phyloP scores from a whole-genome alignment of 768 basidiomycete genomes.

The Mycena galericulata region DNA sequence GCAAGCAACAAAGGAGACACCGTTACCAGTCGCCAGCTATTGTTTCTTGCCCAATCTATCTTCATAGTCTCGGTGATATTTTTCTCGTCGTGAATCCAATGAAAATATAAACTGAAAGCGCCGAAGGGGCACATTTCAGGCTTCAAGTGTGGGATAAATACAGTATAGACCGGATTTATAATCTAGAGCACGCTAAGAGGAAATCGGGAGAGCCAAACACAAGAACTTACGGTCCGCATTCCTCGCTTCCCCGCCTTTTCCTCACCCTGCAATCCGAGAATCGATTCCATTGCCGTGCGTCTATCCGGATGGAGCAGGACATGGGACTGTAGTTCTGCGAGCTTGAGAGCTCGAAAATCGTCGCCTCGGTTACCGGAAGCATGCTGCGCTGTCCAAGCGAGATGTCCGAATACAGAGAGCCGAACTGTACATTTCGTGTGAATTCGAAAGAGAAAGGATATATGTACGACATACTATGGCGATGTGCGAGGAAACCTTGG shows the following conservation, averaged over 20 bases:
- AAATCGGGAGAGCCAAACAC: background rate
- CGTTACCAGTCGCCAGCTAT: background rate
- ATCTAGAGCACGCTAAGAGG: conserved; percentile 31
- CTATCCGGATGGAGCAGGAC: conserved; percentile 33
- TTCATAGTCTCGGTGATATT: conserved; percentile 27
- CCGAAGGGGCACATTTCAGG: conserved; percentile 41
- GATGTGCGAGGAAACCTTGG: conserved; percentile 34
- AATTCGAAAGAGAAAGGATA: background rate
- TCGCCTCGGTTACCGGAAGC: conserved; percentile 39
- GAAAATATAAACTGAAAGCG: conserved; percentile 42
- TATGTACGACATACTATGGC: conserved; percentile 33
- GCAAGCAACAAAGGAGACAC: background rate
- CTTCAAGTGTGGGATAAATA: conserved; percentile 43
- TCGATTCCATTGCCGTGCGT: conserved; percentile 17
- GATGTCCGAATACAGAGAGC: conserved; percentile 30
- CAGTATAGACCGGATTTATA: conserved; percentile 44
- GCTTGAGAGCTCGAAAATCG: conserved; percentile 35
- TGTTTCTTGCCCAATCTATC: background rate
- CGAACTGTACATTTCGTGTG: background rate
- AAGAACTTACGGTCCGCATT: conserved; percentile 39
- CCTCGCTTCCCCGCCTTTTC: conserved; percentile 34
- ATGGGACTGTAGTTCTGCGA: conserved; percentile 38
- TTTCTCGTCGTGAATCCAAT: conserved; percentile 42
- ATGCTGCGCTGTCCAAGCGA: conserved; percentile 36
- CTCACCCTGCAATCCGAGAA: conserved; percentile 34